A percentile compares a stretch with the other conserved stretches of the same genome.
Evolutionary conservation across 1,284 basidiomycete genomes (phyloP).

Genomic region (Leccinum pachyderme): DNA sequence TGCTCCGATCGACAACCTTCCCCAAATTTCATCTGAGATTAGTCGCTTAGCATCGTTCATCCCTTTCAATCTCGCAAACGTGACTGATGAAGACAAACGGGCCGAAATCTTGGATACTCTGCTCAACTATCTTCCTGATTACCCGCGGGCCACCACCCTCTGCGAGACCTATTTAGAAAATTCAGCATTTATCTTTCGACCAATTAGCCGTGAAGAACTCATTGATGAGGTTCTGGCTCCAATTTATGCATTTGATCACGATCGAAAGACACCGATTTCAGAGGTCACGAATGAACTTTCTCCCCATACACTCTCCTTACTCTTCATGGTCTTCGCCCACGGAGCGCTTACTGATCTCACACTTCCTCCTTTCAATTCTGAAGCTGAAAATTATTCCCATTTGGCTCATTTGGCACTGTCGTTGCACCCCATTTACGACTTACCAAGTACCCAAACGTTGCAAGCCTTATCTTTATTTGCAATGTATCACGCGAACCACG

Average conservation of each 20-base stretch:
- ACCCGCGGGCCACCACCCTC: slow-evolving; percentile 59
- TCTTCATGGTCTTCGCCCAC: slow-evolving; percentile 58
- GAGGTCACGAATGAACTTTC: slow-evolving; percentile 34
- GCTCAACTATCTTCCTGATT: slow-evolving; percentile 48
- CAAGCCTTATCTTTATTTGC: slow-evolving; percentile 58
- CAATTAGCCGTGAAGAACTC: slow-evolving; percentile 62
- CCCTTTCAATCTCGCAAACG: slow-evolving; percentile 43
- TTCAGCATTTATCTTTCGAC: slow-evolving; percentile 57
- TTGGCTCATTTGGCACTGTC: slow-evolving; percentile 56
- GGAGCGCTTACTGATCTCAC: slow-evolving; percentile 66
- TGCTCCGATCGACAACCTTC: slow-evolving; percentile 34
- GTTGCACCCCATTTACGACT: slow-evolving; percentile 59
- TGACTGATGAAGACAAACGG: slow-evolving; percentile 25
- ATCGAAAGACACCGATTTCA: slow-evolving; percentile 34
- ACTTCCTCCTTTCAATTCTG: slow-evolving; percentile 53
- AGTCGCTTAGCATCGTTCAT: slow-evolving; percentile 43
- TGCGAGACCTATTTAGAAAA: slow-evolving; percentile 70
- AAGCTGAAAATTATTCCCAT: slow-evolving; percentile 61
- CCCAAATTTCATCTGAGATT: slow-evolving; percentile 40
- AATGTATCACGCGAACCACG: slow-evolving; percentile 53
- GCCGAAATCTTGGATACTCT: slow-evolving; percentile 43
- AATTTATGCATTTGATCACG: slow-evolving; percentile 53
- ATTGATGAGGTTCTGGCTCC: slow-evolving; percentile 61
- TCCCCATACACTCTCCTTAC: slow-evolving; percentile 54
- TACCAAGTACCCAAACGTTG: slow-evolving; percentile 59